Percentiles rank a stretch among this genome's conserved stretches.
Evolutionary conservation across 805 yeast species (phyloP).

Genomic region (Yarrowia sp.): DNA sequence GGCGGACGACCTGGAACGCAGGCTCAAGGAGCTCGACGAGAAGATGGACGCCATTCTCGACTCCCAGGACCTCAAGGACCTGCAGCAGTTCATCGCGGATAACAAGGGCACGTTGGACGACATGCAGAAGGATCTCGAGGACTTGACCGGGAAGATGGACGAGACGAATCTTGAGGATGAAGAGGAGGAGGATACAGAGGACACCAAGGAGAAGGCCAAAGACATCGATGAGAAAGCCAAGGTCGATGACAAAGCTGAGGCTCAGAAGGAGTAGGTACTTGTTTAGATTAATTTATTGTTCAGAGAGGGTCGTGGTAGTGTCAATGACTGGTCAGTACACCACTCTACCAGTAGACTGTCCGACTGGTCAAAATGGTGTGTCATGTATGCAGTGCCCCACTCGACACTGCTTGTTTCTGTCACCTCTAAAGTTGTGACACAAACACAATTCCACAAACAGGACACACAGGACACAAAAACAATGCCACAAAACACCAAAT

Average conservation of each 20-base stretch:
- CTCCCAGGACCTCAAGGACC: constrained; percentile 19
- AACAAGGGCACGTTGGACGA: background rate
- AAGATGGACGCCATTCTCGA: constrained; percentile 37
- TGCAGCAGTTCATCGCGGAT: constrained; percentile 13
- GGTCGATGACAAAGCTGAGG: background rate
- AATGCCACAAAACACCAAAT: too few species aligned
- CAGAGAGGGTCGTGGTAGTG: too few species aligned
- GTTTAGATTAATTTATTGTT: too few species aligned
- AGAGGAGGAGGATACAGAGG: background rate
- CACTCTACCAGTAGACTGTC: too few species aligned
- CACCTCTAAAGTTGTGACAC: too few species aligned
- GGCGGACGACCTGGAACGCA: constrained; percentile 53
- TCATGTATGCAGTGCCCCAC: too few species aligned
- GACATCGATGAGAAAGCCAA: background rate
- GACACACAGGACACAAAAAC: too few species aligned
- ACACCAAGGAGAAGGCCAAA: background rate
- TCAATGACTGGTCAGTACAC: too few species aligned
- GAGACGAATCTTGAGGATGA: background rate
- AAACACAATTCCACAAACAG: too few species aligned
- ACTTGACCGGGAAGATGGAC: background rate
- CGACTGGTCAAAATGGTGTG: too few species aligned
- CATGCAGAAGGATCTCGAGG: background rate
- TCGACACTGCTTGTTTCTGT: too few species aligned
- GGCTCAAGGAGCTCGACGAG: constrained; percentile 32
- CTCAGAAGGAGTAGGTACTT: background rate